Conservation (phyloP, 2,329 filamentous ascomycete species). For the Cladosporium sp. region DNA sequence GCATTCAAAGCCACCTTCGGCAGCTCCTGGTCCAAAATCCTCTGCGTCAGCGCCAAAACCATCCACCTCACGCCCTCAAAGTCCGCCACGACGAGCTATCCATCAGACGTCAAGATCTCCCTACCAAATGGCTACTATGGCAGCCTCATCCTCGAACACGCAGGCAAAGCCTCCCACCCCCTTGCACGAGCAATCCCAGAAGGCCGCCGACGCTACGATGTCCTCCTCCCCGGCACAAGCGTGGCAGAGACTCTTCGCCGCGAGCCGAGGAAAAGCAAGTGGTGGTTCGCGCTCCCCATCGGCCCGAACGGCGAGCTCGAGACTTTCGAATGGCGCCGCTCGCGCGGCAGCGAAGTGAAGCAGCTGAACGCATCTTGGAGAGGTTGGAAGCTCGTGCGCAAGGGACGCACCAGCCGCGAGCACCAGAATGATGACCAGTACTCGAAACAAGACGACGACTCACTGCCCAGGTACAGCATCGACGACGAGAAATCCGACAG, state of each 20-base stretch:
- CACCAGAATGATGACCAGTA: neutral
- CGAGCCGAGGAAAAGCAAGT: neutral
- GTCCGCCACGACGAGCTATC: neutral
- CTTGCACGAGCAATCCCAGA: constrained; percentile 2
- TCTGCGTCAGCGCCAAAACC: neutral
- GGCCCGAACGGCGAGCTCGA: constrained; percentile 6
- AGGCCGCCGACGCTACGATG: neutral
- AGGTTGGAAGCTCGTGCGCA: constrained; percentile 20
- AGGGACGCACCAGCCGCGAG: neutral
- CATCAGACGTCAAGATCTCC: neutral
- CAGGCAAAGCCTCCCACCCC: neutral
- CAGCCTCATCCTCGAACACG: neutral
- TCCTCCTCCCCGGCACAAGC: neutral
- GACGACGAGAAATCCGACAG: constrained; percentile 6
- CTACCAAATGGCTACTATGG: constrained; percentile 1
- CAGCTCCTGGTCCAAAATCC: constrained; percentile 3
- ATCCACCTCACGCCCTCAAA: neutral
- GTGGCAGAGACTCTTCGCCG: neutral
- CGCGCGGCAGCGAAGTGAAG: constrained; percentile 18
- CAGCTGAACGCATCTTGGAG: constrained; percentile 14
- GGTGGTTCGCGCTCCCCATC: neutral
- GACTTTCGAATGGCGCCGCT: constrained; percentile 18
- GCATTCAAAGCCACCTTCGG: neutral
- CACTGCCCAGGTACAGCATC: constrained; percentile 3
- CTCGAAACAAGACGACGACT: neutral